These are phyloP conservation scores for Trametes pubescens DNA, from an alignment of 1,284 basidiomycete genomes.

Conservation along the genomic window DNA sequence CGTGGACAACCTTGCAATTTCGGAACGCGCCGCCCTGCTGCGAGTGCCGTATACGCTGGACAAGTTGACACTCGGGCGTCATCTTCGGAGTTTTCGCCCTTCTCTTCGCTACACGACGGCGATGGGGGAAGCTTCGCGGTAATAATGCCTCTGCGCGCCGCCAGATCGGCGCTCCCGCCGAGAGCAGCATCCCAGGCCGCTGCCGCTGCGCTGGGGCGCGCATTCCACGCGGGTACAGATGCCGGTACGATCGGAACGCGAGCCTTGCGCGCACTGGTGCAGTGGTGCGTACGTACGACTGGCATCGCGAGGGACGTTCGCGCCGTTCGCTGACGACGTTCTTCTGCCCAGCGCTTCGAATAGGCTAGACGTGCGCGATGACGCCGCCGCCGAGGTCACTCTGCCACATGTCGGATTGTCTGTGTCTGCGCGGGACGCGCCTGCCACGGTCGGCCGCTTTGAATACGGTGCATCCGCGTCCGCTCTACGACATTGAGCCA, in stretches of 20 bases:
- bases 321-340: neutral
- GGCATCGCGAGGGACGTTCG: neutral
- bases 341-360: neutral
- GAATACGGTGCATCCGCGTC: neutral
- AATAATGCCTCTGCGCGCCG: neutral
- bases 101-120: neutral
- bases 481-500: neutral
- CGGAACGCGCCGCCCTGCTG: neutral
- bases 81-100: neutral
- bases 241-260: neutral
- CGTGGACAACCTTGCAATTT: neutral
- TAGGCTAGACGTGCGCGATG: neutral
- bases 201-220: neutral
- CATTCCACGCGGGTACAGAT: conserved; percentile 1
- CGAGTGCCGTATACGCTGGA: neutral
- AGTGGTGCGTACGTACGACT: neutral
- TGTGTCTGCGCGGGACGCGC: neutral
- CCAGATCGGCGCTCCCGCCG: neutral
- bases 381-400: neutral
- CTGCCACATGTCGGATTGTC: neutral
- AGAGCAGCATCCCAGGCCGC: neutral
- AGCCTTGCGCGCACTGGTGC: neutral
- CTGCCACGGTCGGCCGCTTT: neutral
- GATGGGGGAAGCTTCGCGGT: conserved; percentile 1
- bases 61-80: neutral